A percentile compares a stretch with the other conserved stretches of the same genome.
Conservation (phyloP, 768 basidiomycete species). For the Mycena crocata region DNA sequence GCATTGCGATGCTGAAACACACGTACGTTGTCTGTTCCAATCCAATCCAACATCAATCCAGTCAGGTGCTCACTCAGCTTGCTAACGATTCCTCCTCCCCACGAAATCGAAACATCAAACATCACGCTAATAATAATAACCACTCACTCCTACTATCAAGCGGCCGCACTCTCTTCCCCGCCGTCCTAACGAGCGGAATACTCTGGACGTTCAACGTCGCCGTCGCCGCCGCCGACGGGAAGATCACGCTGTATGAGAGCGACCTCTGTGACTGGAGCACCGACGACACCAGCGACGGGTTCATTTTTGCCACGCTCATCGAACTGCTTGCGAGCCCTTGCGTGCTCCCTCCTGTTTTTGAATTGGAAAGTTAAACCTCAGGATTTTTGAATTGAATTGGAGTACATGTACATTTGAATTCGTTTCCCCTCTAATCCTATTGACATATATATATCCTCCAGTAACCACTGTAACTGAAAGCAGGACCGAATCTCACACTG, state of each 20-base stretch:
- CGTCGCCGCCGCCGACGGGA: neutral
- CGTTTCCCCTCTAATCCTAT: too few species aligned
- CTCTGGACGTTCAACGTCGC: neutral
- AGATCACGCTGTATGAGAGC: conserved; percentile 1
- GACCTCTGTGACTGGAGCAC: neutral
- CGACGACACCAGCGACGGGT: neutral
- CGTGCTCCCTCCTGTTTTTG: neutral
- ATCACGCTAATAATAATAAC: too few species aligned
- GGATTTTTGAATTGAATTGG: too few species aligned
- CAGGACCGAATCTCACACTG: too few species aligned
- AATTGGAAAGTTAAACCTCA: neutral
- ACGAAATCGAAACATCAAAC: too few species aligned
- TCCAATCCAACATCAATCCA: neutral
- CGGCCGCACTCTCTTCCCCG: neutral
- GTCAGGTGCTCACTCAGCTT: too few species aligned
- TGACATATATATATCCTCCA: too few species aligned
- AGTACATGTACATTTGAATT: too few species aligned
- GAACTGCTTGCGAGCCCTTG: conserved; percentile 1
- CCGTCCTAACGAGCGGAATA: conserved; percentile 6
- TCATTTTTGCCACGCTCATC: neutral
- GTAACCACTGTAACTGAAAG: too few species aligned
- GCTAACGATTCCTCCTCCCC: too few species aligned
- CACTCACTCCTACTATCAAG: neutral
- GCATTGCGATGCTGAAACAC: conserved; percentile 2
- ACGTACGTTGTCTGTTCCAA: neutral